phyloP scores from a whole-genome alignment of 164 flowering plant species.

The Magnolia officinalis region DNA sequence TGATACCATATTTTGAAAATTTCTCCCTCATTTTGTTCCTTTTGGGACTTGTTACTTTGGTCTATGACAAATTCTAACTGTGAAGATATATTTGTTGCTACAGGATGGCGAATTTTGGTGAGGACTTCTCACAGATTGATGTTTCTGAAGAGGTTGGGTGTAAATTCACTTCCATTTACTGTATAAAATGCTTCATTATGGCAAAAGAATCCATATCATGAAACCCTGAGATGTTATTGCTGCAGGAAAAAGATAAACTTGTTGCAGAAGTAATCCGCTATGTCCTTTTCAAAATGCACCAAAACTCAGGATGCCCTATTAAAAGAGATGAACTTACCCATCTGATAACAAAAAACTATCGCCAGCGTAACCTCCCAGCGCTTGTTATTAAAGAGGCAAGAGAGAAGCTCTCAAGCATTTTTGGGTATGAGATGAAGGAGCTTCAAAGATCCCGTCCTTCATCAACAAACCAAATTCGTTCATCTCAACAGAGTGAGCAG shows the following conservation, averaged over 20 bases:
- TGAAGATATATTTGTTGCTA: not conserved
- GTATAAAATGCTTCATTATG: not conserved
- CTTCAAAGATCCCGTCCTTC: slow-evolving; percentile 71
- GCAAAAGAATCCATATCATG: not conserved
- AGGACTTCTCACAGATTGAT: slow-evolving; percentile 50
- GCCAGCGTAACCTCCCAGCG: slow-evolving; percentile 68
- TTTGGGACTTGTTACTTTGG: too few species aligned
- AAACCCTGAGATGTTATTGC: slow-evolving; percentile 6
- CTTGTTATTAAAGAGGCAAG: slow-evolving; percentile 68
- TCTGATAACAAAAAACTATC: slow-evolving; percentile 71
- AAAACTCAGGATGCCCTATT: slow-evolving; percentile 81
- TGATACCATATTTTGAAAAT: not conserved
- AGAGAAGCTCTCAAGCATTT: slow-evolving; percentile 58
- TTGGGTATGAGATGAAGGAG: slow-evolving; percentile 89
- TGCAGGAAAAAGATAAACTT: slow-evolving; percentile 85
- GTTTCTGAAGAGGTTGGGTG: slow-evolving; percentile 54
- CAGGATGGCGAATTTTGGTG: slow-evolving; percentile 28
- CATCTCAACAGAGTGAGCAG: slow-evolving; percentile 59
- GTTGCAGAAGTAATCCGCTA: slow-evolving; percentile 83
- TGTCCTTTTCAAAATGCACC: slow-evolving; percentile 79
- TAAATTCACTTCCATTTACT: not conserved
- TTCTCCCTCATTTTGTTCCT: not conserved
- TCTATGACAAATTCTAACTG: not conserved
- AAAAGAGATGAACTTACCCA: slow-evolving; percentile 89
- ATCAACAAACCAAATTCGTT: slow-evolving; percentile 37